phyloP scores from a whole-genome alignment of 2,329 filamentous ascomycete genomes.

The Xylariaceae sp. region DNA sequence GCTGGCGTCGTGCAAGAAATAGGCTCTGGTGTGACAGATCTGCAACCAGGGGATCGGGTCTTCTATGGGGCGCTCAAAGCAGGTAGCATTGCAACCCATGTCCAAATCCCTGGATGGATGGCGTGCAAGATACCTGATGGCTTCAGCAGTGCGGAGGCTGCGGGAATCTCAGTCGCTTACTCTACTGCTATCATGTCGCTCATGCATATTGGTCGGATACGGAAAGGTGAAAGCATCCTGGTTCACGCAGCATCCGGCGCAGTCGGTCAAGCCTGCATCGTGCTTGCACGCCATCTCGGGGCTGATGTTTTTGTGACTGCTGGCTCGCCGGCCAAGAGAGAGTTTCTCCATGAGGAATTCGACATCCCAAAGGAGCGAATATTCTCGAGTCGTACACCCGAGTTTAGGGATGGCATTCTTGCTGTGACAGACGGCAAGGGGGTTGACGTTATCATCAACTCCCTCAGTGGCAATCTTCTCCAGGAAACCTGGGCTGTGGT shows the following conservation, averaged over 20 bases:
- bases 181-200: conserved; percentile 15
- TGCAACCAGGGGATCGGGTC: conserved; percentile 16
- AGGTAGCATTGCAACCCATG: conserved; percentile 30
- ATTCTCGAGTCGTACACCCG: conserved; percentile 31
- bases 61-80: conserved; percentile 23
- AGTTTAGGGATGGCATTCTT: conserved; percentile 28
- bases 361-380: conserved; percentile 36
- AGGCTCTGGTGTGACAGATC: conserved; percentile 7
- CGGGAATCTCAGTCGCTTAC: conserved; percentile 23
- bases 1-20: conserved; percentile 15
- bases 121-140: conserved; percentile 19
- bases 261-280: conserved; percentile 27
- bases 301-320: conserved; percentile 37
- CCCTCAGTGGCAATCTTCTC: conserved; percentile 1
- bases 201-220: conserved; percentile 7
- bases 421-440: not conserved
- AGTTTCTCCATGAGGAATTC: conserved; percentile 36
- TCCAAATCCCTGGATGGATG: conserved; percentile 22
- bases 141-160: conserved; percentile 20
- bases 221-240: conserved; percentile 20
- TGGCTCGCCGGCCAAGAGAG: conserved; percentile 37
- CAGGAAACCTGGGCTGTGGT: conserved; percentile 4
- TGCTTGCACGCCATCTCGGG: conserved; percentile 20
- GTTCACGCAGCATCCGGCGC: conserved; percentile 29
- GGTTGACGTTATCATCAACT: conserved; percentile 18